Percentiles rank a stretch among this genome's conserved stretches.
Evolutionary conservation across 2,329 filamentous ascomycete genomes (phyloP).

Genomic region (Aureobasidium vineae): DNA sequence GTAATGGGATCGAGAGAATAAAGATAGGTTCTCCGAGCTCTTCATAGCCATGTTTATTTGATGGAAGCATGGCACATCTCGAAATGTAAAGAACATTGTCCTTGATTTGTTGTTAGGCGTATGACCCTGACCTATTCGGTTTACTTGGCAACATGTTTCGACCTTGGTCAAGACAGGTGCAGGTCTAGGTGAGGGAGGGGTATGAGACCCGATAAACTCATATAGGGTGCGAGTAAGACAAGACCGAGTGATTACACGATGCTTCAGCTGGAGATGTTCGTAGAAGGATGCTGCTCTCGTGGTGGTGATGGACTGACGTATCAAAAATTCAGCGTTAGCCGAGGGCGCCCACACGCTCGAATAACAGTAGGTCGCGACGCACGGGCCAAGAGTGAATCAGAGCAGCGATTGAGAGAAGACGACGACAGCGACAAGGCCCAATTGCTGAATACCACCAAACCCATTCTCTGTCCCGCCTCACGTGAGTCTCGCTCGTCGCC

Average conservation of each 20-base stretch:
- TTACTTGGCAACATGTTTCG: neutral
- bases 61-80: neutral
- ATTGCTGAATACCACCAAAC: slow-evolving; percentile 16
- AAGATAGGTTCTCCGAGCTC: too few relatives aligned
- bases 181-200: neutral
- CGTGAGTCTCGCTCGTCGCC: slow-evolving; percentile 13
- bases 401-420: slow-evolving; percentile 16
- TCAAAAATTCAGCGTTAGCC: slow-evolving; percentile 9
- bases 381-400: slow-evolving; percentile 15
- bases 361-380: neutral
- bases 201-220: neutral
- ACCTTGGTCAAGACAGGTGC: neutral
- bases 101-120: neutral
- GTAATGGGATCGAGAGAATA: too few relatives aligned
- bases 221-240: too few relatives aligned
- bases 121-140: neutral
- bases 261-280: too few relatives aligned
- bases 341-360: slow-evolving; percentile 15
- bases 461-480: slow-evolving; percentile 11
- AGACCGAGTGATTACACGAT: too few relatives aligned
- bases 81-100: neutral
- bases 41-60: neutral
- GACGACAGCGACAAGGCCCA: slow-evolving; percentile 21
- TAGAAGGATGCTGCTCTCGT: too few relatives aligned
- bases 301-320: slow-evolving; percentile 17